These are phyloP conservation scores for Chlamydomonas sp. DNA, from an alignment of 139 green algal genomes.

Conservation along the genomic window DNA sequence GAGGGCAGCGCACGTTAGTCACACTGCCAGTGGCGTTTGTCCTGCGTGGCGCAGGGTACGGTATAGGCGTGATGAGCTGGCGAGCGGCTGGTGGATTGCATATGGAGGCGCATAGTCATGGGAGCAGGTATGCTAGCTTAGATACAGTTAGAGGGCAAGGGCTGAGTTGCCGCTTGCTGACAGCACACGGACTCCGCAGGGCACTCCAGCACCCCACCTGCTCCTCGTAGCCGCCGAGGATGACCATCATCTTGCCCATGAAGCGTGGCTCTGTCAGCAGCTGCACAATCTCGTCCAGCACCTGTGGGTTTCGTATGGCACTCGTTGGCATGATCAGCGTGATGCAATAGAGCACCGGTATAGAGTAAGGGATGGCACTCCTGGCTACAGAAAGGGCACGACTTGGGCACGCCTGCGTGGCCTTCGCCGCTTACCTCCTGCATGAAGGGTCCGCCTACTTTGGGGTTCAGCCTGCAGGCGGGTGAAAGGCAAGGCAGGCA, in stretches of 20 bases:
- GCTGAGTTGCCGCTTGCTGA: neutral
- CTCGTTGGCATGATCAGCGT: neutral
- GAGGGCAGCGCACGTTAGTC: too few relatives aligned
- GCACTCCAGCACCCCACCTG: neutral
- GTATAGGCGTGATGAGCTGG: too few relatives aligned
- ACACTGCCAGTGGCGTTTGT: too few relatives aligned
- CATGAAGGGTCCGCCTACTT: constrained; percentile 45
- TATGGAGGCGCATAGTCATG: too few relatives aligned
- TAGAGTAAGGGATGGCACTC: too few relatives aligned
- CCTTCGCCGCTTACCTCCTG: constrained; percentile 33
- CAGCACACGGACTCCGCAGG: neutral
- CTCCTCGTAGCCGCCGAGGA: constrained; percentile 58
- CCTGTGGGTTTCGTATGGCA: constrained; percentile 13
- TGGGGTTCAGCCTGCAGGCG: constrained; percentile 54
- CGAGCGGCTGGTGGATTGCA: too few relatives aligned
- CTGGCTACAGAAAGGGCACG: too few relatives aligned
- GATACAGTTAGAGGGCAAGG: neutral
- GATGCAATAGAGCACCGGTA: too few relatives aligned
- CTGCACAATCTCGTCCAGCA: constrained; percentile 61
- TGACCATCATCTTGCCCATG: constrained; percentile 64
- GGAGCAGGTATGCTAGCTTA: neutral
- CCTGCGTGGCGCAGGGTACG: too few relatives aligned
- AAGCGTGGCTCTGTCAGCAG: constrained; percentile 57
- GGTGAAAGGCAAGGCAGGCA: too few relatives aligned
- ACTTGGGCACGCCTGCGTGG: too few relatives aligned